Conservation (phyloP, 2,329 filamentous ascomycete genomes). For the Teratosphaeria destructans region DNA sequence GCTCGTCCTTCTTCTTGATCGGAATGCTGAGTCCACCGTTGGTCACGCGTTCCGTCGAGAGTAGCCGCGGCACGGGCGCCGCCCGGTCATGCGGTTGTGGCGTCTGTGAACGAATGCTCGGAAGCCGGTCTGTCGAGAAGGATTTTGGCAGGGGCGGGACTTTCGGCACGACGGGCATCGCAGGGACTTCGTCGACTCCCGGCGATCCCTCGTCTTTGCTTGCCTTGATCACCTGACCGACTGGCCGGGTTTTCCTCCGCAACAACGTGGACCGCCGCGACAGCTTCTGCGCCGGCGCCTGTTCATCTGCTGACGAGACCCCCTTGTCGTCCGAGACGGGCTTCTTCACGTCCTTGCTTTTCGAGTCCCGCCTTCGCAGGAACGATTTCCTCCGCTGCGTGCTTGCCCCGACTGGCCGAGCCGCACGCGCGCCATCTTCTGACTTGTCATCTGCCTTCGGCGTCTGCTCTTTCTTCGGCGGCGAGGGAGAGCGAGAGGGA, state of each 20-base stretch:
- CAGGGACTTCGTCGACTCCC: not conserved
- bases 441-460: not conserved
- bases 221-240: conserved; percentile 2
- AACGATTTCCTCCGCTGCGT: conserved; percentile 6
- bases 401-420: conserved; percentile 1
- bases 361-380: conserved; percentile 8
- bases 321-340: not conserved
- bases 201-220: not conserved
- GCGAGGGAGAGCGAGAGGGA: conserved; percentile 24
- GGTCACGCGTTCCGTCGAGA: conserved; percentile 25
- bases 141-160: conserved; percentile 37
- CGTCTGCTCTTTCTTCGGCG: conserved; percentile 13
- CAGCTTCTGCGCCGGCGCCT: not conserved
- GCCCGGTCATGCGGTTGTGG: conserved; percentile 24
- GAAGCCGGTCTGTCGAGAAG: conserved; percentile 39
- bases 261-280: conserved; percentile 3
- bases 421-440: conserved; percentile 1
- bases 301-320: not conserved
- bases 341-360: conserved; percentile 3
- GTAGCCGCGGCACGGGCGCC: conserved; percentile 33
- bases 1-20: conserved; percentile 55
- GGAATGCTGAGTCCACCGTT: conserved; percentile 8
- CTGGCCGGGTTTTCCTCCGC: conserved; percentile 2
- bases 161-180: conserved; percentile 31
- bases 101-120: conserved; percentile 26